phyloP scores from a whole-genome alignment of 208 protist species.

The Acanthamoeba divionensis region DNA sequence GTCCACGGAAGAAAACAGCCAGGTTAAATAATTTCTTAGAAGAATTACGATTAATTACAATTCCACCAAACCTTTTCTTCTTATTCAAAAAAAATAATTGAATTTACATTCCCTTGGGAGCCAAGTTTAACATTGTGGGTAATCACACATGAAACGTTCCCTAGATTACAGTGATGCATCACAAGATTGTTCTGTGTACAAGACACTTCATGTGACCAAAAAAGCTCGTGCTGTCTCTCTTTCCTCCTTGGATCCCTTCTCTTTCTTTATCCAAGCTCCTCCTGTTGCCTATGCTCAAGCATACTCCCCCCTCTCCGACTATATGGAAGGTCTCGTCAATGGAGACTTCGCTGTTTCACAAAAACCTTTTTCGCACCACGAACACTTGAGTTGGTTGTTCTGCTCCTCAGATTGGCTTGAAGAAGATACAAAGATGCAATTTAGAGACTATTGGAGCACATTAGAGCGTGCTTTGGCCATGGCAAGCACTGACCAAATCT shows the following conservation, averaged over 20 bases:
- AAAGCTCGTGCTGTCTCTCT: conserved; percentile 2
- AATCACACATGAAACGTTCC: neutral
- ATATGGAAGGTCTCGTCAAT: conserved; percentile 40
- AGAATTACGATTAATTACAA: neutral
- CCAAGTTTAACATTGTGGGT: neutral
- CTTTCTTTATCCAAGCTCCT: conserved; percentile 10
- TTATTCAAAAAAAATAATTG: neutral
- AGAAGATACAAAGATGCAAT: neutral
- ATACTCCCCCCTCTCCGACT: neutral
- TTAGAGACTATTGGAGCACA: conserved; percentile 1
- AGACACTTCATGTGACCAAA: neutral
- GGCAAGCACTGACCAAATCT: too few relatives aligned
- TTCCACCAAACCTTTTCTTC: neutral
- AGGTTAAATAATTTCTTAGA: too few relatives aligned
- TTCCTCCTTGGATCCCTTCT: neutral
- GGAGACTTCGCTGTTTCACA: neutral
- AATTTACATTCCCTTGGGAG: too few relatives aligned
- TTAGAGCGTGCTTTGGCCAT: too few relatives aligned
- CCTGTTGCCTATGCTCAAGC: conserved; percentile 33
- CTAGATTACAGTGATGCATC: neutral
- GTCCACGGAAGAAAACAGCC: too few relatives aligned
- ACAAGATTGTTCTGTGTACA: neutral
- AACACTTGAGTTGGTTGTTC: too few relatives aligned
- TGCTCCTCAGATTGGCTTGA: neutral
- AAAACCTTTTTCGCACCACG: neutral